These are phyloP conservation scores for Pholiota microspora DNA, from an alignment of 768 basidiomycete species.

Conservation along the genomic window DNA sequence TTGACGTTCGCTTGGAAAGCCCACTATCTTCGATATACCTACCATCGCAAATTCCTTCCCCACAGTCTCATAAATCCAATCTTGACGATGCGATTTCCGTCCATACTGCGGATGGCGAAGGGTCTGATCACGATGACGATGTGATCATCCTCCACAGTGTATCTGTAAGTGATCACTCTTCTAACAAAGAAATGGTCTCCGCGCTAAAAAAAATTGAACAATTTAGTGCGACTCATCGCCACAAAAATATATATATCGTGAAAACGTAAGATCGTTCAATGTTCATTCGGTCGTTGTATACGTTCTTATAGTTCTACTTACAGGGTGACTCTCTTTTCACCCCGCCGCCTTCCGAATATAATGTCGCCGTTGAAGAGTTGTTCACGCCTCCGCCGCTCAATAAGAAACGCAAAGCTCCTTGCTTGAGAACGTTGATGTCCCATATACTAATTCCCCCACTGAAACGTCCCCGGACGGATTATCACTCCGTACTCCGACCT, in stretches of 20 bases:
- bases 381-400: constrained; percentile 15
- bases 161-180: constrained; percentile 12
- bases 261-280: too few species aligned
- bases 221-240: too few species aligned
- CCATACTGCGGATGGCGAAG: constrained; percentile 18
- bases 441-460: neutral
- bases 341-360: constrained; percentile 13
- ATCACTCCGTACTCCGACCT: neutral
- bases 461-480: neutral
- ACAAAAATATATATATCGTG: too few species aligned
- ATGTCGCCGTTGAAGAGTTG: constrained; percentile 12
- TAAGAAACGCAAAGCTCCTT: neutral
- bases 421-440: neutral
- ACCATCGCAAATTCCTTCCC: neutral
- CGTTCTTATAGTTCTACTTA: too few species aligned
- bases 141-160: constrained; percentile 17
- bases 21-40: neutral
- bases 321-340: constrained; percentile 16
- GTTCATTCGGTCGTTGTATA: too few species aligned
- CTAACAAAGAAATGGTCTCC: too few species aligned
- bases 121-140: constrained; percentile 22
- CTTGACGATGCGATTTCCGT: constrained; percentile 8
- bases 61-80: neutral
- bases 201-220: too few species aligned
- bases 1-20: neutral